A percentile compares a stretch with the other conserved stretches of the same genome.
Conservation (phyloP, 1,284 basidiomycete species). For the Ustilago loliicola region DNA sequence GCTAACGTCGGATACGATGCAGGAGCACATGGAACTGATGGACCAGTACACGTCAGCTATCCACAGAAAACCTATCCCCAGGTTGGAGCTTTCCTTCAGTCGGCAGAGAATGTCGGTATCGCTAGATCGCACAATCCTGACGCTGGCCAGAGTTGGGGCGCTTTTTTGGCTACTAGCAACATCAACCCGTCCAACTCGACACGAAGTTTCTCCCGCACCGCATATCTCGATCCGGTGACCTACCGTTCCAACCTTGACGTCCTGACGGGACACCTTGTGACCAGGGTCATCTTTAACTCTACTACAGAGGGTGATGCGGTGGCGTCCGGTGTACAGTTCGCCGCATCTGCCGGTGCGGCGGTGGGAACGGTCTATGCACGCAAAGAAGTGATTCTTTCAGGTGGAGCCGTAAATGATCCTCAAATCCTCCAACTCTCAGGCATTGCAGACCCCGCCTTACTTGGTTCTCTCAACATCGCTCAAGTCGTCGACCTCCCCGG, state of each 20-base stretch:
- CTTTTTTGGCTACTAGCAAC: constrained; percentile 76
- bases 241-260: constrained; percentile 78
- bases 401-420: constrained; percentile 72
- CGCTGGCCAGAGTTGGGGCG: constrained; percentile 74
- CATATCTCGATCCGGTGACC: constrained; percentile 78
- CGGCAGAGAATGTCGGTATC: constrained; percentile 71
- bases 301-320: constrained; percentile 68
- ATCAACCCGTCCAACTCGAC: constrained; percentile 79
- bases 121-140: constrained; percentile 73
- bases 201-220: constrained; percentile 78
- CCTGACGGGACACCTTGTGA: constrained; percentile 76
- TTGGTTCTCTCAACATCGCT: constrained; percentile 68
- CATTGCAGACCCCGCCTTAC: constrained; percentile 75
- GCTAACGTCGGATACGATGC: constrained; percentile 62
- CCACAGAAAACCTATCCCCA: constrained; percentile 50
- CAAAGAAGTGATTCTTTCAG: constrained; percentile 72
- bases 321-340: constrained; percentile 75
- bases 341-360: not conserved
- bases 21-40: constrained; percentile 72
- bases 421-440: constrained; percentile 72
- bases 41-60: constrained; percentile 72
- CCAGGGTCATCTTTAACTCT: constrained; percentile 76
- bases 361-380: constrained; percentile 64
- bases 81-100: constrained; percentile 54
- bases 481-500: constrained; percentile 68